Conservation (phyloP, 257 asterid genomes). For the Misopates orontium region DNA sequence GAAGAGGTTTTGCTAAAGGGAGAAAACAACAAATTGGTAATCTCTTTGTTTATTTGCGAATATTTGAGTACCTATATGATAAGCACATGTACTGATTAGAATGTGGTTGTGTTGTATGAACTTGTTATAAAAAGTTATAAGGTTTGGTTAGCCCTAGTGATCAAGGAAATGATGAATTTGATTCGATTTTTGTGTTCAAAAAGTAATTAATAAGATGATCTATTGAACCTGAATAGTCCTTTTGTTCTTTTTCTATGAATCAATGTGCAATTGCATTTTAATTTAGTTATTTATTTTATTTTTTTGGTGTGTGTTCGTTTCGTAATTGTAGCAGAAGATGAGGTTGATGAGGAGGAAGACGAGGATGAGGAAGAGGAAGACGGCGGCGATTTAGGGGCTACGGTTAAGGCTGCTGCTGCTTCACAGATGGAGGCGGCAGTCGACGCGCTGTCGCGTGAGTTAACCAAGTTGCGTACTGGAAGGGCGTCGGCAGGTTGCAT, state of each 20-base stretch:
- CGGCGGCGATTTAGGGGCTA: slow-evolving; percentile 46
- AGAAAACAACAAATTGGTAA: slow-evolving; percentile 56
- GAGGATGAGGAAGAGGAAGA: slow-evolving; percentile 45
- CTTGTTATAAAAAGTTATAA: neutral
- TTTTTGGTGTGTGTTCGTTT: slow-evolving; percentile 2
- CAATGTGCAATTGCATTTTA: neutral
- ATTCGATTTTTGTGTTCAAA: neutral
- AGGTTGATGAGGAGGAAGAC: slow-evolving; percentile 42
- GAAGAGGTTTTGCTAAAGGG: slow-evolving; percentile 76
- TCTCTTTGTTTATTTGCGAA: slow-evolving; percentile 15
- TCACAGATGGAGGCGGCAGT: slow-evolving; percentile 86
- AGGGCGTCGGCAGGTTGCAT: slow-evolving; percentile 78
- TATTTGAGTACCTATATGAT: neutral
- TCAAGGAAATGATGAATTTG: neutral
- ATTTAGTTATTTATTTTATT: neutral
- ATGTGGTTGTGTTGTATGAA: neutral
- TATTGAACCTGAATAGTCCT: neutral
- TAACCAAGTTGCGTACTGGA: slow-evolving; percentile 84
- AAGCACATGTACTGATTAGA: slow-evolving; percentile 5
- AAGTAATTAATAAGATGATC: neutral
- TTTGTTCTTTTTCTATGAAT: neutral
- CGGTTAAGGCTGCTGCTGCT: slow-evolving; percentile 49
- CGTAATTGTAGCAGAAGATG: slow-evolving; percentile 38
- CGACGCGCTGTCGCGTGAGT: slow-evolving; percentile 82
- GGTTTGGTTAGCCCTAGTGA: neutral